Conservation (phyloP, 2,329 filamentous ascomycete genomes). For the Microdochium paspali region DNA sequence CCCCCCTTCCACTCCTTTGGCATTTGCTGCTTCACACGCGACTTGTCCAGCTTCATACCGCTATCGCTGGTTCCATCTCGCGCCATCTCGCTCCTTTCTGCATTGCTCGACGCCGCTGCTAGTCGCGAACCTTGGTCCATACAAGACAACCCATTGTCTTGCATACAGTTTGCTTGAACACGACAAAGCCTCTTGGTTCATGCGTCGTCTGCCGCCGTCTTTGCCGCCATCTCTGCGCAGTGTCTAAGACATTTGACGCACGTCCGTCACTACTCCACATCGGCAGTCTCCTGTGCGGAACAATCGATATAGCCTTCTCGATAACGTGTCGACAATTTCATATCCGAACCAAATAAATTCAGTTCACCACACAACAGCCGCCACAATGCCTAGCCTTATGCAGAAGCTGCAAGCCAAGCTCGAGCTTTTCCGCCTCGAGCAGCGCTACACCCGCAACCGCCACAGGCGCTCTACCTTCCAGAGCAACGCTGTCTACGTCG, state of each 20-base stretch:
- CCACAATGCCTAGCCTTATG: slow-evolving; percentile 36
- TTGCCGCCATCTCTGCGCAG: background rate
- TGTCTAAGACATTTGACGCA: background rate
- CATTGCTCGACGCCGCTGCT: background rate
- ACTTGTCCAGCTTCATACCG: background rate
- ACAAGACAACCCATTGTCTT: background rate
- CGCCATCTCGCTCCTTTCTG: background rate
- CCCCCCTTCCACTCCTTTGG: too few relatives aligned
- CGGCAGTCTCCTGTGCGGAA: background rate
- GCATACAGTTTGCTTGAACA: background rate
- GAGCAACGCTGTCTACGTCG: slow-evolving; percentile 83
- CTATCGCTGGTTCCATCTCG: background rate
- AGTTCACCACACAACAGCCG: background rate
- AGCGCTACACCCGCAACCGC: slow-evolving; percentile 86
- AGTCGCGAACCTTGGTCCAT: background rate
- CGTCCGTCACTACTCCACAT: background rate
- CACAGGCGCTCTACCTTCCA: slow-evolving; percentile 79
- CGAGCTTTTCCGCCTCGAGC: slow-evolving; percentile 90
- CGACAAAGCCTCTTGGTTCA: background rate
- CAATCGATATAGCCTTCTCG: too few relatives aligned
- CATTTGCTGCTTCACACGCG: too few relatives aligned
- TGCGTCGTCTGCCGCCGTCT: background rate
- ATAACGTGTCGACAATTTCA: background rate
- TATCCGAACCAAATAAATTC: background rate
- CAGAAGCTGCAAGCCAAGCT: slow-evolving; percentile 59